Conservation (phyloP, 2,329 filamentous ascomycete genomes). For the Pyrenophora tritici-repentis region DNA sequence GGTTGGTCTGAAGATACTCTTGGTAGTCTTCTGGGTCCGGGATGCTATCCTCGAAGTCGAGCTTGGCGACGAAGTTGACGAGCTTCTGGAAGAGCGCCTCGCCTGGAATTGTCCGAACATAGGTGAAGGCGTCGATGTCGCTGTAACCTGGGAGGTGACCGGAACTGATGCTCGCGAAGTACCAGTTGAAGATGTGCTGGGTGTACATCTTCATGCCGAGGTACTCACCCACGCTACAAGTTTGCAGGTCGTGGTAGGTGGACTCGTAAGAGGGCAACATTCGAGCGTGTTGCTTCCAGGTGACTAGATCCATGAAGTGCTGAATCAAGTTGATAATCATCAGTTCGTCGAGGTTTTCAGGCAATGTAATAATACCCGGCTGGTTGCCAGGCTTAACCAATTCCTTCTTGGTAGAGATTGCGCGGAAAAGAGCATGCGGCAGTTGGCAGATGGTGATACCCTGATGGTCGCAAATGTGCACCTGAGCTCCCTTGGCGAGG, state of each 20-base stretch:
- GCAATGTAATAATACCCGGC: background rate
- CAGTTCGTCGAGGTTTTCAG: background rate
- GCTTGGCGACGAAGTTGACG: background rate
- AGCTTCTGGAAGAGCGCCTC: background rate
- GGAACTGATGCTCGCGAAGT: slow-evolving; percentile 1
- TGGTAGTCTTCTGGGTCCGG: background rate
- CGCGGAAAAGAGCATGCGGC: background rate
- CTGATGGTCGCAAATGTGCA: background rate
- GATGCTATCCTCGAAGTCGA: background rate
- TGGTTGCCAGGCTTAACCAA: background rate
- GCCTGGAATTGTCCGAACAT: background rate
- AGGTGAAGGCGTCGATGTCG: background rate
- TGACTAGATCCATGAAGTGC: background rate
- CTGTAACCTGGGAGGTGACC: background rate
- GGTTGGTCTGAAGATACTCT: background rate
- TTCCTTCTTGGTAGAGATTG: background rate
- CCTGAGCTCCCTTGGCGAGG: background rate
- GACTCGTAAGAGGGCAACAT: background rate
- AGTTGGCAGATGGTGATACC: background rate
- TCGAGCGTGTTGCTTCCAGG: background rate
- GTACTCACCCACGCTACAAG: slow-evolving; percentile 2
- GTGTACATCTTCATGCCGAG: slow-evolving; percentile 5
- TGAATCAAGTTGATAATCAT: background rate
- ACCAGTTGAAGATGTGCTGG: slow-evolving; percentile 5
- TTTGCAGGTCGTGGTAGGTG: background rate